Evolutionary conservation across 768 basidiomycete species (phyloP).

Genomic region (Russula griseocarnosa): DNA sequence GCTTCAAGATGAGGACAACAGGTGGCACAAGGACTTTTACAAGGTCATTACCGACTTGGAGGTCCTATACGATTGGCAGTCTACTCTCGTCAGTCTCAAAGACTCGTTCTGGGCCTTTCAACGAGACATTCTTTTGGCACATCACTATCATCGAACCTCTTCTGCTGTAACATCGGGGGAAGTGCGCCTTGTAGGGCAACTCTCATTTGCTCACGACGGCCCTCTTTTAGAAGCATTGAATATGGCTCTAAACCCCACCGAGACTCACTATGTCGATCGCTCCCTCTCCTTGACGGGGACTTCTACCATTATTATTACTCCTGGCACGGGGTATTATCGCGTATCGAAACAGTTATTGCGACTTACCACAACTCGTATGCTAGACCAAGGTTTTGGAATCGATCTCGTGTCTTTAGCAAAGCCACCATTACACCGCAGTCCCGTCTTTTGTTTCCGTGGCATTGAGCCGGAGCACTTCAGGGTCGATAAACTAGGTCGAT

Average conservation of each 20-base stretch:
- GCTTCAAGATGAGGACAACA: constrained; percentile 65
- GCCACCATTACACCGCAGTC: constrained; percentile 87
- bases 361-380: constrained; percentile 87
- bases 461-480: constrained; percentile 48
- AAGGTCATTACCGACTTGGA: constrained; percentile 94
- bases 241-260: constrained; percentile 85
- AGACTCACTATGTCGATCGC: constrained; percentile 93
- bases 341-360: constrained; percentile 88
- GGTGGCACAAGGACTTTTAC: constrained; percentile 94
- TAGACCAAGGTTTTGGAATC: constrained; percentile 88
- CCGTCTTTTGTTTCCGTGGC: constrained; percentile 85
- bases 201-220: constrained; percentile 89
- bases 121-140: constrained; percentile 83
- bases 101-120: constrained; percentile 89
- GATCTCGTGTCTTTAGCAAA: constrained; percentile 88
- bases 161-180: constrained; percentile 41
- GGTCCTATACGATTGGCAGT: constrained; percentile 81
- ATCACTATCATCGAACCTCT: constrained; percentile 70
- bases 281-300: constrained; percentile 87
- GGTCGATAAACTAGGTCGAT: constrained; percentile 46
- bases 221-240: constrained; percentile 95
- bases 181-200: constrained; percentile 67
- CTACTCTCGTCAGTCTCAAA: constrained; percentile 81
- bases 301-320: constrained; percentile 80
- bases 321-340: constrained; percentile 90